Evolutionary conservation across 176 grass and related monocot species (phyloP).

Genomic region (Secale cereale): DNA sequence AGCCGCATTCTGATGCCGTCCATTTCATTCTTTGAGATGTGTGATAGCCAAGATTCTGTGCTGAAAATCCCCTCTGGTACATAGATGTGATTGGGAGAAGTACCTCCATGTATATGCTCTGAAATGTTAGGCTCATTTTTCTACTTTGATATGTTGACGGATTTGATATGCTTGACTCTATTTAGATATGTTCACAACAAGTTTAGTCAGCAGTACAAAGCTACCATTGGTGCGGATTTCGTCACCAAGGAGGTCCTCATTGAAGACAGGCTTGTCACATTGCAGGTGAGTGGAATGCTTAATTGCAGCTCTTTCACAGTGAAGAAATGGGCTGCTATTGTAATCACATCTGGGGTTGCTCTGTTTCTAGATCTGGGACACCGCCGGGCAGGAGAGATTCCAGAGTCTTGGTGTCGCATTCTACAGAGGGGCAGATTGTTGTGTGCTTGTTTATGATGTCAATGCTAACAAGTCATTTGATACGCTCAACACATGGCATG

Average conservation of each 20-base stretch:
- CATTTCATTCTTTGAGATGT: not conserved
- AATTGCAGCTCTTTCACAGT: not conserved
- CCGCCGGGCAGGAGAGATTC: slow-evolving; percentile 95
- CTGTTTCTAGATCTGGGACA: slow-evolving; percentile 88
- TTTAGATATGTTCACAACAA: slow-evolving; percentile 98
- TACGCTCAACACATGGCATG: slow-evolving; percentile 92
- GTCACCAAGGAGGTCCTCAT: slow-evolving; percentile 99
- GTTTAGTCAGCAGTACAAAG: slow-evolving; percentile 98
- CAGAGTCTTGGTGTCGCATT: slow-evolving; percentile 98
- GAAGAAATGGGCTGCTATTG: not conserved
- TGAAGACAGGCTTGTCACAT: slow-evolving; percentile 91
- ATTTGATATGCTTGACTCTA: slow-evolving; percentile 37
- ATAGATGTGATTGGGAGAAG: not conserved
- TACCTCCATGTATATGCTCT: not conserved
- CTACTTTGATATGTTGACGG: too few relatives aligned
- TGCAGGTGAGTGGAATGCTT: slow-evolving; percentile 59
- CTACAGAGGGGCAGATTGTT: slow-evolving; percentile 96
- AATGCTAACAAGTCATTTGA: slow-evolving; percentile 88
- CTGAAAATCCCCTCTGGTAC: not conserved
- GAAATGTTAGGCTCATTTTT: not conserved
- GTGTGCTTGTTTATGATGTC: slow-evolving; percentile 98
- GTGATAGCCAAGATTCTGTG: not conserved
- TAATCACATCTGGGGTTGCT: not conserved
- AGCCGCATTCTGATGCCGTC: not conserved
- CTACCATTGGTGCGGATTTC: slow-evolving; percentile 98